These are phyloP conservation scores for Dactylonectria estremocensis DNA, from an alignment of 2,329 filamentous ascomycete species.

Conservation along the genomic window DNA sequence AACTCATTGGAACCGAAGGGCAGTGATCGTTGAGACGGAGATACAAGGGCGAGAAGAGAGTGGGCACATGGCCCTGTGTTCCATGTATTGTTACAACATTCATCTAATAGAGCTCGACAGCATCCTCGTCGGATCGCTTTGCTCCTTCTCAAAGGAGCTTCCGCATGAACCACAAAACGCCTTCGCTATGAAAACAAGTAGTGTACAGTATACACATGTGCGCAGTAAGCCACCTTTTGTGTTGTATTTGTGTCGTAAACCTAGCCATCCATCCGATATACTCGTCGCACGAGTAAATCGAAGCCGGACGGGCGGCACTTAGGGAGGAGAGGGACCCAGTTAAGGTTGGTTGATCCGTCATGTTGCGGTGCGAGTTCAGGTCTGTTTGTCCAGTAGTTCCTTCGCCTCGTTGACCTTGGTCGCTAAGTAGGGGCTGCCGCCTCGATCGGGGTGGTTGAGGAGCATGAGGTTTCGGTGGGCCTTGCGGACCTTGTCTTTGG, in stretches of 20 bases:
- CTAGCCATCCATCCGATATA: slow-evolving; percentile 29
- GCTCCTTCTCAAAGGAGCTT: slow-evolving; percentile 37
- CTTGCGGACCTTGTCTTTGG: slow-evolving; percentile 95
- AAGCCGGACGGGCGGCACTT: slow-evolving; percentile 13
- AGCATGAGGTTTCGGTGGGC: slow-evolving; percentile 97
- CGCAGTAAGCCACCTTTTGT: slow-evolving; percentile 26
- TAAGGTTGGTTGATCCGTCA: slow-evolving; percentile 27
- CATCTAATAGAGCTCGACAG: slow-evolving; percentile 39
- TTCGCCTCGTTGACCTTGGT: slow-evolving; percentile 99
- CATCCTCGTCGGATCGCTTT: slow-evolving; percentile 39
- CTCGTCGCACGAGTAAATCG: slow-evolving; percentile 19
- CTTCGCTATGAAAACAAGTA: slow-evolving; percentile 62
- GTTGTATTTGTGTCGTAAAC: slow-evolving; percentile 32
- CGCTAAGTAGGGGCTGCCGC: slow-evolving; percentile 94
- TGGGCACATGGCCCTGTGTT: slow-evolving; percentile 34
- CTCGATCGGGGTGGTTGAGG: slow-evolving; percentile 96
- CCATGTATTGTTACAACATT: slow-evolving; percentile 45
- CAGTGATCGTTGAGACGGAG: background rate
- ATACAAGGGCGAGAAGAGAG: slow-evolving; percentile 46
- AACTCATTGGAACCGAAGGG: background rate
- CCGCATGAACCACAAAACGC: slow-evolving; percentile 56
- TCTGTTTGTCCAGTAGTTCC: slow-evolving; percentile 87
- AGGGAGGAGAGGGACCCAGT: slow-evolving; percentile 18
- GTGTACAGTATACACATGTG: slow-evolving; percentile 55
- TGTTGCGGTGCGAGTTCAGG: slow-evolving; percentile 37